Evolutionary conservation across 2,329 filamentous ascomycete species (phyloP).

Genomic region (Nannizziopsis arthrosporioides): DNA sequence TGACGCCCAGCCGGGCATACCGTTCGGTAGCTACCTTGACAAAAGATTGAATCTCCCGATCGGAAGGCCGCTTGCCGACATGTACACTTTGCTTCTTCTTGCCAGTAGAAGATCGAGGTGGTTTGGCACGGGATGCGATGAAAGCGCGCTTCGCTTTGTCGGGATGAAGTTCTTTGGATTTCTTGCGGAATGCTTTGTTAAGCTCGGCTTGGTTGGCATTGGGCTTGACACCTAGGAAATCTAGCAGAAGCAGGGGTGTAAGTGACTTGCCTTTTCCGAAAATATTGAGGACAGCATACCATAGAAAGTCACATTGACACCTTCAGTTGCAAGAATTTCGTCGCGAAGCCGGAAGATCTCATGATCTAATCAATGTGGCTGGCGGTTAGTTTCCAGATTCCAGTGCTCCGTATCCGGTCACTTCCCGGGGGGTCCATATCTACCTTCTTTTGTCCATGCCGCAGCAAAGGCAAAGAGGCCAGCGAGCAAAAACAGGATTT

Average conservation of each 20-base stretch:
- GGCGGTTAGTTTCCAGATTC: neutral
- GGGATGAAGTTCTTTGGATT: constrained; percentile 70
- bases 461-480: constrained; percentile 54
- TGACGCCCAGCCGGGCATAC: constrained; percentile 72
- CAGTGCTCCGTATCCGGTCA: neutral
- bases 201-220: constrained; percentile 74
- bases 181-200: constrained; percentile 87
- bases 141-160: constrained; percentile 90
- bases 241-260: constrained; percentile 24
- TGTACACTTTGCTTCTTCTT: constrained; percentile 51
- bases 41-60: constrained; percentile 64
- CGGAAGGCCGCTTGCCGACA: constrained; percentile 58
- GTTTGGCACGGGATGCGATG: constrained; percentile 53
- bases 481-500: constrained; percentile 51
- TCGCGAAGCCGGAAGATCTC: constrained; percentile 95
- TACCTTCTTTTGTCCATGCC: constrained; percentile 81
- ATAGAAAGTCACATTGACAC: constrained; percentile 78
- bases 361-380: constrained; percentile 51
- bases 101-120: constrained; percentile 27
- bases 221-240: constrained; percentile 68
- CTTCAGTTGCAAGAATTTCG: constrained; percentile 66
- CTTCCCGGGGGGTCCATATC: neutral
- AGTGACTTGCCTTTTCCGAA: neutral
- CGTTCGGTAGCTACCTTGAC: constrained; percentile 71
- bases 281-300: constrained; percentile 25